A percentile compares a stretch with the other conserved stretches of the same genome.
Conservation (phyloP, 2,329 filamentous ascomycete species). For the Canariomyces notabilis region DNA sequence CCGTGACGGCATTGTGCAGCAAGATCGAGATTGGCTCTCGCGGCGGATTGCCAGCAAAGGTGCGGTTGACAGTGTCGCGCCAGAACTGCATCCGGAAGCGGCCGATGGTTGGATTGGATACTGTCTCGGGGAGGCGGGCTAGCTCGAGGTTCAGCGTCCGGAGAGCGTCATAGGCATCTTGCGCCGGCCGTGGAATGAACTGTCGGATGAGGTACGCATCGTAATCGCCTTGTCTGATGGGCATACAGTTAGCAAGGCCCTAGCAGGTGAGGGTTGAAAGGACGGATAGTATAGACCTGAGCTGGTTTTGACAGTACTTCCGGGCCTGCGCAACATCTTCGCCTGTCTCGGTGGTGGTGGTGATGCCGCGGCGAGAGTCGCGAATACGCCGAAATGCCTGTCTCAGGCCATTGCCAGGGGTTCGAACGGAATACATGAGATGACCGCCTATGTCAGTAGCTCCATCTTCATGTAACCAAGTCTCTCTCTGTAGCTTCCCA, state of each 20-base stretch:
- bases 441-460: slow-evolving; percentile 1
- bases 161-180: slow-evolving; percentile 83
- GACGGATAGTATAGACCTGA: slow-evolving; percentile 25
- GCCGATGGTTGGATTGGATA: slow-evolving; percentile 81
- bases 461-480: slow-evolving; percentile 13
- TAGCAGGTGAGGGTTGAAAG: neutral
- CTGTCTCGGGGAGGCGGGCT: slow-evolving; percentile 81
- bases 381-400: slow-evolving; percentile 23
- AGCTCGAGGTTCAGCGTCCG: slow-evolving; percentile 91
- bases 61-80: slow-evolving; percentile 75
- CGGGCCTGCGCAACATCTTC: slow-evolving; percentile 49
- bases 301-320: slow-evolving; percentile 49
- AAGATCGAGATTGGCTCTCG: slow-evolving; percentile 89
- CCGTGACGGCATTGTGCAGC: slow-evolving; percentile 65
- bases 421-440: slow-evolving; percentile 37
- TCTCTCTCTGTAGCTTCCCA: neutral
- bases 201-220: slow-evolving; percentile 81
- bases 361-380: slow-evolving; percentile 36
- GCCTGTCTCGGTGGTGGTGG: slow-evolving; percentile 38
- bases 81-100: slow-evolving; percentile 92
- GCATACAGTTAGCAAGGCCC: neutral
- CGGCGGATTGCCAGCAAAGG: slow-evolving; percentile 72
- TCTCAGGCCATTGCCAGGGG: slow-evolving; percentile 35
- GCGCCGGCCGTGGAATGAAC: slow-evolving; percentile 70
- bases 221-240: slow-evolving; percentile 72